Conservation (phyloP, 768 basidiomycete genomes). For the Rhodotorula diobovata region DNA sequence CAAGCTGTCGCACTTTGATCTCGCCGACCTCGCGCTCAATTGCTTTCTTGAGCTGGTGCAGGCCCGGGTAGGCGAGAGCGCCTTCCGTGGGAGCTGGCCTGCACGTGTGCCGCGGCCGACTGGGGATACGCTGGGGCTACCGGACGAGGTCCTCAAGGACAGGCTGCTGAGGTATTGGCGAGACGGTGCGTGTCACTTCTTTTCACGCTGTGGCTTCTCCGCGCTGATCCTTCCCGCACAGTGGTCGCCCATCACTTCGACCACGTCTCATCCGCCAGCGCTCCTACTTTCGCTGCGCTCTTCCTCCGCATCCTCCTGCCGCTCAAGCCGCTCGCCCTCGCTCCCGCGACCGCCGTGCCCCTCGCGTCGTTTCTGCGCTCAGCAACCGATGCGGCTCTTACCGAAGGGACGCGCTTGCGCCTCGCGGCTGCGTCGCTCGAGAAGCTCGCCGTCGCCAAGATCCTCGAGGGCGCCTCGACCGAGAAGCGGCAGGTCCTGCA, state of each 20-base stretch:
- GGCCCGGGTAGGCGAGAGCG: neutral
- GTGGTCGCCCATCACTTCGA: neutral
- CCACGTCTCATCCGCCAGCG: neutral
- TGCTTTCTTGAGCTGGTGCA: conserved; percentile 4
- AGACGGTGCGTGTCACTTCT: neutral
- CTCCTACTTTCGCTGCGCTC: neutral
- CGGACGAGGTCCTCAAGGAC: conserved; percentile 3
- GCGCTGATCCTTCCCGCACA: neutral
- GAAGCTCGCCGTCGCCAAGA: conserved; percentile 1
- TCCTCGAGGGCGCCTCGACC: conserved; percentile 1
- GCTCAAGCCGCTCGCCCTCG: neutral
- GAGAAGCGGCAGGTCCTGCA: conserved; percentile 12
- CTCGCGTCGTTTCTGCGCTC: neutral
- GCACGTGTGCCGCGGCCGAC: neutral
- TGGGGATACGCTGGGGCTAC: neutral
- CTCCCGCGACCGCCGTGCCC: neutral
- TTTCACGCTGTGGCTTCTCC: neutral
- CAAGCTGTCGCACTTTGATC: neutral
- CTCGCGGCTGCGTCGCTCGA: conserved; percentile 5
- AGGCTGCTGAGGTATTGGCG: conserved; percentile 2
- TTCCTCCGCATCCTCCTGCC: conserved; percentile 4
- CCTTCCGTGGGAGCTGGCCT: conserved; percentile 3
- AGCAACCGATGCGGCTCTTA: neutral
- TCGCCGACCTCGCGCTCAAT: conserved; percentile 9
- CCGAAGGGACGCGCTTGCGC: neutral